Base-by-base conservation (phyloP, 306 rosid species). In the Mimosa bimucronata region DNA sequence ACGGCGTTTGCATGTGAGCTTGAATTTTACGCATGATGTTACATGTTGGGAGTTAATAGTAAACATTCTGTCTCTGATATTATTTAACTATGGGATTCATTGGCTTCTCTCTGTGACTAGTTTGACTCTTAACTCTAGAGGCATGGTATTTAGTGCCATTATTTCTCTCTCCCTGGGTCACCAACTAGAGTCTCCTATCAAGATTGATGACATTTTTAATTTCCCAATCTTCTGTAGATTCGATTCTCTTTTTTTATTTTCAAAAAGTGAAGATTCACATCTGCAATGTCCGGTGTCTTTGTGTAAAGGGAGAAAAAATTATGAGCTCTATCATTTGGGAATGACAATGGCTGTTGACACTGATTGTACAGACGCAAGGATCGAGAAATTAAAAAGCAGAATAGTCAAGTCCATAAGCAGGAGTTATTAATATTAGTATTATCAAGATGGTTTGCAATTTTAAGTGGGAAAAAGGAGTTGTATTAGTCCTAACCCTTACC, bases 51-150 rank as follows among this genome's bases (percentile, higher is more conserved):
- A 42, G 67, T 66, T 23, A 55, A 48, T 37, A 30, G 48, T 58
- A 44, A 66, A 48, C 58, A 31, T 78, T 44, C 7, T 15, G 58
- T 61, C 67, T 68, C 66, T 82, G 5, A 77, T 76, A 80, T 83
- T 83, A 73, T 46, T 46, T 46, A 82, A 79, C 71, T 81, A 74
- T 42, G 78, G 61, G n/a, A 45, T 29, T 62, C 58, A 29, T 7
- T 57, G 12, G 66, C 71, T 75, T 44, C 37, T 81, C 67, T 78
- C 52, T 80, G 19, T 41, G 87, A 85, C 89, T 67, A 30, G 29
- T 75, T 83, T 85, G 87, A 84, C 87, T 69, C 28, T 67, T 9
- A n/a, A 12, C 52, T 66, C 73, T 34, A 53, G 74, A 77, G 19
- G 16, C 81, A 73, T 72, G 66, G 66, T 44, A 25, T 77, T 66